Percentiles rank a stretch among this genome's conserved stretches.
Evolutionary conservation across 2,329 filamentous ascomycete genomes (phyloP).

Genomic region (Tolypocladium tundrense): DNA sequence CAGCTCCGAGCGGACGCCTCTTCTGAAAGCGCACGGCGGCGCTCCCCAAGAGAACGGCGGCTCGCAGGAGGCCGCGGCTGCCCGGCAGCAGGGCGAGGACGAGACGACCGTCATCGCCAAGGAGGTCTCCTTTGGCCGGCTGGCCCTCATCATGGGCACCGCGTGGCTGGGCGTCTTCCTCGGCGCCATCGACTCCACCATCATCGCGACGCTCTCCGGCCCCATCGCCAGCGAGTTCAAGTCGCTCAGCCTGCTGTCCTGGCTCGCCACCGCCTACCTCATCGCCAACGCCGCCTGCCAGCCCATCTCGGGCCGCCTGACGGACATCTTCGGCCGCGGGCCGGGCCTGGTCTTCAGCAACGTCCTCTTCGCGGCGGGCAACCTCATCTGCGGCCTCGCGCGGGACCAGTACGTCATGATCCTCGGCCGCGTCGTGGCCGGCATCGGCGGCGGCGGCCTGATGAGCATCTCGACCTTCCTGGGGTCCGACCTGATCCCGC

Average conservation of each 20-base stretch:
- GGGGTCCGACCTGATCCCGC: conserved; percentile 59
- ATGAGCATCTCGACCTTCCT: conserved; percentile 65
- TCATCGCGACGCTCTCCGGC: conserved; percentile 75
- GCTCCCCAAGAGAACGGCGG: neutral
- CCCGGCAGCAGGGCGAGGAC: conserved; percentile 17
- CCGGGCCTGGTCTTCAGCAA: conserved; percentile 73
- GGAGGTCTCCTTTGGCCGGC: conserved; percentile 34
- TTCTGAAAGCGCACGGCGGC: neutral
- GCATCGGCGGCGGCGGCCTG: conserved; percentile 70
- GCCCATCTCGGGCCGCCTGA: conserved; percentile 74
- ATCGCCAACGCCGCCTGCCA: conserved; percentile 83
- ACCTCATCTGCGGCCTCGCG: conserved; percentile 72
- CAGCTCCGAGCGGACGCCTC: neutral
- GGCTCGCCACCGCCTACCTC: conserved; percentile 80
- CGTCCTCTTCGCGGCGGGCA: conserved; percentile 68
- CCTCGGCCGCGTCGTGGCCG: conserved; percentile 66
- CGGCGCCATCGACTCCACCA: conserved; percentile 62
- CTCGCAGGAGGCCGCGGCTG: neutral
- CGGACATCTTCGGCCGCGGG: conserved; percentile 77
- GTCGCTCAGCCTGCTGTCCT: conserved; percentile 72
- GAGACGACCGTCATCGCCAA: conserved; percentile 38
- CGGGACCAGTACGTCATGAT: conserved; percentile 59
- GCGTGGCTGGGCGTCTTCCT: conserved; percentile 53
- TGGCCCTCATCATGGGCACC: conserved; percentile 44
- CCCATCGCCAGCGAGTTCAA: conserved; percentile 78